Base-by-base conservation (phyloP, 2,329 filamentous ascomycete genomes). In the Capronia epimyces region DNA sequence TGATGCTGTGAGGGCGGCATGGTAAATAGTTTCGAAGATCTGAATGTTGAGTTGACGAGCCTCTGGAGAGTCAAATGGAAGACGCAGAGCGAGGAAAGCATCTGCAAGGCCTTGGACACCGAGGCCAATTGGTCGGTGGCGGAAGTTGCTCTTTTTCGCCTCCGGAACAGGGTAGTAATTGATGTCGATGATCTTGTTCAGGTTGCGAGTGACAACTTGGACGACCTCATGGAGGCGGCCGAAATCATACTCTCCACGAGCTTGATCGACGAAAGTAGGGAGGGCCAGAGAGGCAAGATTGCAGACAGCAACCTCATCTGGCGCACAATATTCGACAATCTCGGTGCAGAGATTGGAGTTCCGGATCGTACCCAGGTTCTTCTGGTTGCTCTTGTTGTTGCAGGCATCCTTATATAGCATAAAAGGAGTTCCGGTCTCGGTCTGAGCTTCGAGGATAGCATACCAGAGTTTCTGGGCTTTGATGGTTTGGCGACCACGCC, bases 401-500 rank as follows among this genome's bases (percentile, higher is more conserved):
- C 87, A 91, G 66, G 84, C 81, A 73, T 98, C 93, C 80, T 98
- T 98, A 84, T 98, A 98, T 54, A 97, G 84, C 89, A 98, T 98
- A 75, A 95, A 98, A 43, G 93, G 93, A 73, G 95, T 97, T 63
- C 93, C 93, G 40, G 93, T 98, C 82, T 98, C 93, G 27, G 91
- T 97, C 76, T 98, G 93, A 43, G 93, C 88, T 75, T 98, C 93
- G 42, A 98, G 81, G 60, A 98, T 95, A 61, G 91, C 89, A 69
- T 97, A 97, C 93, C 93, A 98, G 52, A 98, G 84, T 80, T 98
- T 98, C 79, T 98, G 93, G 20, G 93, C 93, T 73, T 95, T 93
- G 66, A 98, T 77, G 16, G 87, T 96, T 75, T 86, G 86, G 60
- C 90, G 89, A 59, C 93, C 91, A 64, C 86, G 84, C 62, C 88